phyloP scores from a whole-genome alignment of 2,329 filamentous ascomycete species.

The Xenoacremonium recifei region DNA sequence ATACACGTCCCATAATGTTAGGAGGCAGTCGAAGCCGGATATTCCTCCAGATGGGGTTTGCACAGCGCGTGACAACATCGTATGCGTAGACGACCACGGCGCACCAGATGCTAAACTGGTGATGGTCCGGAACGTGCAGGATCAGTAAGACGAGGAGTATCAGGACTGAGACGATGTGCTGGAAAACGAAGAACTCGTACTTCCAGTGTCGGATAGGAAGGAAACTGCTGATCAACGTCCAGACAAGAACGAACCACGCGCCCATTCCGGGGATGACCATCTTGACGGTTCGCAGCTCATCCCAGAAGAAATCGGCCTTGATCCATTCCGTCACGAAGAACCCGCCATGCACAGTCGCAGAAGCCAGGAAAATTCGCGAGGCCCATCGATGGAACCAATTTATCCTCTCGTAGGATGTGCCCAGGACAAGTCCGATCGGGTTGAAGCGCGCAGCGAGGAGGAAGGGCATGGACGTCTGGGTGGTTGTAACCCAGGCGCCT shows the following conservation, averaged over 20 bases:
- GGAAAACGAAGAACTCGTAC: constrained; percentile 28
- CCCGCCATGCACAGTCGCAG: constrained; percentile 22
- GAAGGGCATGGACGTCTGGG: constrained; percentile 22
- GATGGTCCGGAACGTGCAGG: constrained; percentile 24
- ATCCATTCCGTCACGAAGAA: constrained; percentile 25
- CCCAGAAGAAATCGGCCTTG: constrained; percentile 23
- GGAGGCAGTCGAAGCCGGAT: constrained; percentile 15
- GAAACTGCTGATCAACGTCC: constrained; percentile 22
- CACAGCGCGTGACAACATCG: constrained; percentile 24
- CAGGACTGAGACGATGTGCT: constrained; percentile 23
- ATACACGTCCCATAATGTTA: constrained; percentile 1
- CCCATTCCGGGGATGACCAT: constrained; percentile 26
- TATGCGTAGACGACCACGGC: constrained; percentile 23
- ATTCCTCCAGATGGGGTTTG: constrained; percentile 25
- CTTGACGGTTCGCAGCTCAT: constrained; percentile 21
- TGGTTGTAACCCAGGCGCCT: constrained; percentile 23
- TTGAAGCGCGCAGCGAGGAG: constrained; percentile 21
- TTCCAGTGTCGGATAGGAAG: constrained; percentile 23
- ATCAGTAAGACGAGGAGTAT: constrained; percentile 19
- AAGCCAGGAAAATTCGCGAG: constrained; percentile 20
- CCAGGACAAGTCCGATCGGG: constrained; percentile 20
- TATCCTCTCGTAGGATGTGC: constrained; percentile 25
- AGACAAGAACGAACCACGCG: constrained; percentile 24
- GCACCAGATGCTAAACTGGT: constrained; percentile 27
- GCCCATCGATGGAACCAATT: constrained; percentile 27